Evolutionary conservation across 2,329 filamentous ascomycete genomes (phyloP).

Genomic region (Penicillium sp.): DNA sequence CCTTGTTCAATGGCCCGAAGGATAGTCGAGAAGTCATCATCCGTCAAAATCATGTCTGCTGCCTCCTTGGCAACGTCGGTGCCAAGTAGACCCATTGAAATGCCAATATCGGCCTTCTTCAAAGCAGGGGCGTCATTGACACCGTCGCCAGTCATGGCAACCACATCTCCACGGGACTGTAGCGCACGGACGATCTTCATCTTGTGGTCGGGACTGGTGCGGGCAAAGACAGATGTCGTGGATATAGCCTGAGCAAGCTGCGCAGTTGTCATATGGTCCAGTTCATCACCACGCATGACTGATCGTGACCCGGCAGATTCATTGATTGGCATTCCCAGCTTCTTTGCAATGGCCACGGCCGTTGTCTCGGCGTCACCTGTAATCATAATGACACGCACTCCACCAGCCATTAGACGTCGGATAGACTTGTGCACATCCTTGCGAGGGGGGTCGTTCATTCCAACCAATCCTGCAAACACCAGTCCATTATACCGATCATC

Average conservation of each 20-base stretch:
- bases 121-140: slow-evolving; percentile 96
- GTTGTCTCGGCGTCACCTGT: slow-evolving; percentile 96
- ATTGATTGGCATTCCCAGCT: slow-evolving; percentile 88
- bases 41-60: slow-evolving; percentile 82
- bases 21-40: slow-evolving; percentile 89
- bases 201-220: slow-evolving; percentile 96
- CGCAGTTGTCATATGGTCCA: slow-evolving; percentile 86
- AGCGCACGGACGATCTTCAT: slow-evolving; percentile 93
- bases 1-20: slow-evolving; percentile 95
- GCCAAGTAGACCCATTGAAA: slow-evolving; percentile 91
- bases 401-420: slow-evolving; percentile 83
- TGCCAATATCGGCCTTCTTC: slow-evolving; percentile 97
- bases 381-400: slow-evolving; percentile 98
- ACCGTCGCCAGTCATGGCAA: slow-evolving; percentile 98
- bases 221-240: slow-evolving; percentile 89
- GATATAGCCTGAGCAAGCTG: slow-evolving; percentile 83
- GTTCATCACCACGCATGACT: slow-evolving; percentile 85
- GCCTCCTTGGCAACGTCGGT: slow-evolving; percentile 97
- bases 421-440: slow-evolving; percentile 90
- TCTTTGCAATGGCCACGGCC: slow-evolving; percentile 87
- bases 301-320: slow-evolving; percentile 53
- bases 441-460: slow-evolving; percentile 95
- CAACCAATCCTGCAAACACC: slow-evolving; percentile 87
- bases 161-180: slow-evolving; percentile 90
- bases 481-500: slow-evolving; percentile 81